Percentiles rank a stretch among this genome's conserved stretches.
phyloP scores from a whole-genome alignment of 768 basidiomycete species.

The Chiua virens region DNA sequence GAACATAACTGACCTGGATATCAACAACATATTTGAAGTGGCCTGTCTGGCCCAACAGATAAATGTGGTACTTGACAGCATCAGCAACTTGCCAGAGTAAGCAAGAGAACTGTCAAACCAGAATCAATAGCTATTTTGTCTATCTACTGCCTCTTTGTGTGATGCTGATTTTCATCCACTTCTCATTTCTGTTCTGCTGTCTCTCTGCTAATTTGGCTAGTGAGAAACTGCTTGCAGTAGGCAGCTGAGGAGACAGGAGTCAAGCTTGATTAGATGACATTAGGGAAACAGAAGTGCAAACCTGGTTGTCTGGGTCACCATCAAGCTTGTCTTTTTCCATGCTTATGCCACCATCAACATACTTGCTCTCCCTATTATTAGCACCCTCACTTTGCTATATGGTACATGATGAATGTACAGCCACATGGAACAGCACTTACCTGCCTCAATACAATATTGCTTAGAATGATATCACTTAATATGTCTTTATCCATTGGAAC shows the following conservation, averaged over 20 bases:
- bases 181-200: slow-evolving; percentile 53
- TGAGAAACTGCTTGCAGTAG: slow-evolving; percentile 22
- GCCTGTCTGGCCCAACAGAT: slow-evolving; percentile 97
- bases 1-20: slow-evolving; percentile 65
- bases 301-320: slow-evolving; percentile 50
- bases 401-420: too few species aligned
- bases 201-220: slow-evolving; percentile 35
- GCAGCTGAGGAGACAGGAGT: slow-evolving; percentile 10
- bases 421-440: too few species aligned
- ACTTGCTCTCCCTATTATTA: slow-evolving; percentile 57
- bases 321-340: slow-evolving; percentile 62
- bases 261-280: slow-evolving; percentile 2
- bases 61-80: slow-evolving; percentile 94
- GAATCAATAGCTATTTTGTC: slow-evolving; percentile 51
- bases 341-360: slow-evolving; percentile 53
- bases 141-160: slow-evolving; percentile 75
- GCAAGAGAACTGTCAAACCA: background rate
- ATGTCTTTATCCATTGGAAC: too few species aligned
- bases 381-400: too few species aligned
- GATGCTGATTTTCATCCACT: slow-evolving; percentile 67
- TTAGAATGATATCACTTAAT: too few species aligned
- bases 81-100: slow-evolving; percentile 71
- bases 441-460: too few species aligned
- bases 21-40: slow-evolving; percentile 98
- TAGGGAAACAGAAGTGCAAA: slow-evolving; percentile 7